These are phyloP conservation scores for Aureobasidium sp. DNA, from an alignment of 2,329 filamentous ascomycete species.

Conservation along the genomic window DNA sequence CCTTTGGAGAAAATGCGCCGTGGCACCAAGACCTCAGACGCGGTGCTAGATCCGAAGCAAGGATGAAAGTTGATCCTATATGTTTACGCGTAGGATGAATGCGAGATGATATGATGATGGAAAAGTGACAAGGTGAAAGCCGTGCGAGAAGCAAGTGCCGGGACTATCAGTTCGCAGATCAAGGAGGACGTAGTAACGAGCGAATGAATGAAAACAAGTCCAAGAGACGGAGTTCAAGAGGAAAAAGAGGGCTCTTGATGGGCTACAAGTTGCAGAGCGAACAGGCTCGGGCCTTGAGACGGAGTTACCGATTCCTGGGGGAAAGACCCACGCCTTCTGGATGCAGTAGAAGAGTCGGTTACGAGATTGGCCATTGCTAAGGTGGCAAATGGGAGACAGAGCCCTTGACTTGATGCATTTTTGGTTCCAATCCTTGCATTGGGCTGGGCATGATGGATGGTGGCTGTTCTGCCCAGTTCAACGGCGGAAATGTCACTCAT, in stretches of 20 bases:
- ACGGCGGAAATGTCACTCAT: slow-evolving; percentile 10
- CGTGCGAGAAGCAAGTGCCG: neutral
- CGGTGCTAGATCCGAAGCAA: slow-evolving; percentile 1
- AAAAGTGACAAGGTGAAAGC: neutral
- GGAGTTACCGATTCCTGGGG: slow-evolving; percentile 11
- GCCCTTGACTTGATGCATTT: slow-evolving; percentile 7
- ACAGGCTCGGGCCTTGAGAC: slow-evolving; percentile 10
- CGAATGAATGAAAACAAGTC: slow-evolving; percentile 1
- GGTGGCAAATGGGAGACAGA: slow-evolving; percentile 6
- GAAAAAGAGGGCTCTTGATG: slow-evolving; percentile 6
- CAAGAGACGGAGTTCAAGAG: slow-evolving; percentile 4
- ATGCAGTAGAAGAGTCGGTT: slow-evolving; percentile 12
- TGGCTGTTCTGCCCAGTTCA: slow-evolving; percentile 11
- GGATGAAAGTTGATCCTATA: neutral
- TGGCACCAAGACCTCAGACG: slow-evolving; percentile 4
- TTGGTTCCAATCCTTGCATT: slow-evolving; percentile 11
- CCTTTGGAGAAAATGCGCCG: neutral
- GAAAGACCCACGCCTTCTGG: slow-evolving; percentile 7
- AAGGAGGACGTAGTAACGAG: neutral
- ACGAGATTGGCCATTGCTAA: slow-evolving; percentile 8
- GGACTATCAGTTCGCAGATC: slow-evolving; percentile 4
- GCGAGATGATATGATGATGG: slow-evolving; percentile 2
- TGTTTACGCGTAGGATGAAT: neutral
- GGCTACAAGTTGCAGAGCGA: slow-evolving; percentile 3
- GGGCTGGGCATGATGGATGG: slow-evolving; percentile 10